Base-by-base conservation (phyloP, 306 rosid genomes). In the Sophora flavescens region DNA sequence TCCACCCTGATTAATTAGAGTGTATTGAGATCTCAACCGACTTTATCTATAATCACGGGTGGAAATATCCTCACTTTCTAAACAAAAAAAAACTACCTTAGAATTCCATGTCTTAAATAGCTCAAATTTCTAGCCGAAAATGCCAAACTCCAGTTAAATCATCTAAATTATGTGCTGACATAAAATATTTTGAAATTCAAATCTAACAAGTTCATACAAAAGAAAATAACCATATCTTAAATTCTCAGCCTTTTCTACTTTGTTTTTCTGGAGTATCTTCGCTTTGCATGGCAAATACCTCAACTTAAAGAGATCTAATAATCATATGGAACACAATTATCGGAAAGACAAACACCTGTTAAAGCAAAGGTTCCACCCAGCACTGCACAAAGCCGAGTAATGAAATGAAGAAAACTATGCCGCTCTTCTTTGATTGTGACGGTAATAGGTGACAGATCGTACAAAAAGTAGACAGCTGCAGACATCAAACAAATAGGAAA, bases 371-470 rank as follows among this genome's bases (percentile, higher is more conserved):
- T 96, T 77, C 99, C 99, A 7, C 99, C 99, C 39, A 96, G 81
- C 63, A 92, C 97, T 33, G 98, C 99, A 82, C 97, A 91, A 62
- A 96, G 98, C 74, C 99, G 88, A 45, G 99, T 96, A 78, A 96
- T 82, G 84, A 96, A 92, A 84, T 96, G 99, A 75, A 96, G 96
- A 86, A 96, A 96, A 83, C 97, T 92, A 58, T 91, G 97, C 30
- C 99, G 88, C 83, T 96, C 99, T 88, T 96, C 99, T 81, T 86
- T 91, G 85, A 96, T 92, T 52, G 99, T 96, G 70, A 96, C 98
- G 35, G 93, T 96, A 75, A 96, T 96, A 38, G 99, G 99, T 6
- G 99, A 96, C 53, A 96, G 91, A 86, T 96, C 99, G 83, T 96
- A 96, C 80, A 96, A 85, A 86, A 96, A 96, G 93, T 92, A 96